phyloP scores from a whole-genome alignment of 2,329 filamentous ascomycete genomes.

The Fusarium nodosum region DNA sequence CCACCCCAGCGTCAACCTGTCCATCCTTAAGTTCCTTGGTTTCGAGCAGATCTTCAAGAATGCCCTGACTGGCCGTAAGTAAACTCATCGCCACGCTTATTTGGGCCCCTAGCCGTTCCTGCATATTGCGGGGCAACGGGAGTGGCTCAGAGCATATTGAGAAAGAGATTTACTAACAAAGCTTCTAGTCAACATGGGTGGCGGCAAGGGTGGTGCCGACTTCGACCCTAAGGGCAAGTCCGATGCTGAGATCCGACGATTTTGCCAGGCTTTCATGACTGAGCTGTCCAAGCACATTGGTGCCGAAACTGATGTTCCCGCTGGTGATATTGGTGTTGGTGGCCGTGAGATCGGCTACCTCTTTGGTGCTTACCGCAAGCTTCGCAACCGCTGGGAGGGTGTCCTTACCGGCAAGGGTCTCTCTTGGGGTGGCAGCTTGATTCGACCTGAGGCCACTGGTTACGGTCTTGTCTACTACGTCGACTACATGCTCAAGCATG shows the following conservation, averaged over 20 bases:
- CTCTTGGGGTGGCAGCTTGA: constrained; percentile 92
- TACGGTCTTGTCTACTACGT: constrained; percentile 98
- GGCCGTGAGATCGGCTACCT: constrained; percentile 94
- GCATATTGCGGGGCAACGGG: constrained; percentile 32
- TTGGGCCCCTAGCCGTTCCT: constrained; percentile 21
- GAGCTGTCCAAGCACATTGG: constrained; percentile 97
- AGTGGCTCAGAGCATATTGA: constrained; percentile 6
- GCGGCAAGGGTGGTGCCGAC: constrained; percentile 97
- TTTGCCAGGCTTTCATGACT: constrained; percentile 96
- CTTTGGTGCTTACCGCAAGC: constrained; percentile 92
- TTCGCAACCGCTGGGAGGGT: constrained; percentile 93
- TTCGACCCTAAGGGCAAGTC: constrained; percentile 99
- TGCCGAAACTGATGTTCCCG: constrained; percentile 94
- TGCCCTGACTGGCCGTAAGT: constrained; percentile 92
- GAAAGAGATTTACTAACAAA: constrained; percentile 35
- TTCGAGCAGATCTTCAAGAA: constrained; percentile 99
- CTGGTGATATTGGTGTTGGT: constrained; percentile 95
- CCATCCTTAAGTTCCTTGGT: constrained; percentile 93
- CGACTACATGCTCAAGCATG: constrained; percentile 93
- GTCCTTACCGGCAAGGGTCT: constrained; percentile 96
- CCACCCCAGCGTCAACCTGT: constrained; percentile 88
- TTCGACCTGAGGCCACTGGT: constrained; percentile 96
- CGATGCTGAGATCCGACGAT: constrained; percentile 96
- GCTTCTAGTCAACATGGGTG: constrained; percentile 77
- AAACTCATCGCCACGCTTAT: neutral